phyloP scores from a whole-genome alignment of 2,329 filamentous ascomycete genomes.

The Aureobasidium sp. region DNA sequence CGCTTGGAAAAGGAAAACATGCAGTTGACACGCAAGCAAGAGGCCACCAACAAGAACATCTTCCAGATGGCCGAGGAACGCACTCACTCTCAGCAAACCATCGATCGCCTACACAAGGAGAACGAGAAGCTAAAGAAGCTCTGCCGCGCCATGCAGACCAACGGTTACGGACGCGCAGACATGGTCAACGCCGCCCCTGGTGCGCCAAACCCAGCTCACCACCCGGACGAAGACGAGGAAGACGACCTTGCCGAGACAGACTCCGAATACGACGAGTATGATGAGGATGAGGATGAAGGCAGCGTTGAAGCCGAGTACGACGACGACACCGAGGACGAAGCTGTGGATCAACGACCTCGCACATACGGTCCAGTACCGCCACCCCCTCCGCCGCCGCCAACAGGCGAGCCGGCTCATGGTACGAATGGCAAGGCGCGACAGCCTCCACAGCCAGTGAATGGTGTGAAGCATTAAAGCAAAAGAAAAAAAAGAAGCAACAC shows the following conservation, averaged over 20 bases:
- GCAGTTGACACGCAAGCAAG: constrained; percentile 82
- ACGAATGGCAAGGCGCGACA: constrained; percentile 1
- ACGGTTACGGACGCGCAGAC: constrained; percentile 60
- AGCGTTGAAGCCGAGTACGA: constrained; percentile 61
- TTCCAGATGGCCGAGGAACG: constrained; percentile 96
- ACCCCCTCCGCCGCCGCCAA: constrained; percentile 40
- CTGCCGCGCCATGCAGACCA: constrained; percentile 92
- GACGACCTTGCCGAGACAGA: constrained; percentile 44
- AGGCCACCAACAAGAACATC: constrained; percentile 89
- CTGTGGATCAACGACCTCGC: constrained; percentile 24
- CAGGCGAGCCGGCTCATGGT: constrained; percentile 4
- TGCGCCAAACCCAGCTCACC: constrained; percentile 19
- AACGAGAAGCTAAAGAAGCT: constrained; percentile 89
- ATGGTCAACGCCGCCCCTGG: constrained; percentile 20
- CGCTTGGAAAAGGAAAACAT: constrained; percentile 95
- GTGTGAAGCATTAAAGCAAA: constrained; percentile 24
- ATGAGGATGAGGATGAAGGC: constrained; percentile 54
- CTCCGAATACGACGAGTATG: constrained; percentile 54
- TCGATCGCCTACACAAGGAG: constrained; percentile 75
- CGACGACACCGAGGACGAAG: constrained; percentile 53
- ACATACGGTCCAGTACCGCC: constrained; percentile 43
- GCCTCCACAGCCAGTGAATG: constrained; percentile 24
- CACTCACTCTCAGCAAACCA: constrained; percentile 63
- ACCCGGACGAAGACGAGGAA: constrained; percentile 29
- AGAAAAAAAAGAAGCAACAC: constrained; percentile 14